Evolutionary conservation across 164 flowering plant species (phyloP).

Genomic region (Magnolia sinica): DNA sequence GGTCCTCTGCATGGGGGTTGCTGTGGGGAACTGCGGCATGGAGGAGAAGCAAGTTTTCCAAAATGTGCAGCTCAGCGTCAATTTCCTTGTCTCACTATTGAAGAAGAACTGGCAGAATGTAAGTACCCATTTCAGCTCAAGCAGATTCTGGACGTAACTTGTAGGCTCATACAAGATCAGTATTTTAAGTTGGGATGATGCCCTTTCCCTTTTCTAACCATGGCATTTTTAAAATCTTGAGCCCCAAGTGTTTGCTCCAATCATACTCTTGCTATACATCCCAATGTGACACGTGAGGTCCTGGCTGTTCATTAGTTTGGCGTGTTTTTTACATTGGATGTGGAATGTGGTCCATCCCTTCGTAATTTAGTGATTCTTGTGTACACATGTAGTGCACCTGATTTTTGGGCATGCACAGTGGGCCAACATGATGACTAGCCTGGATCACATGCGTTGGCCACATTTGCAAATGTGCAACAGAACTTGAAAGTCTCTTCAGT

Average conservation of each 20-base stretch:
- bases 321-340: not conserved
- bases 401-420: too few relatives aligned
- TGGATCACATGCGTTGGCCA: too few relatives aligned
- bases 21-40: slow-evolving; percentile 22
- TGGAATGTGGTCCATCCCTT: too few relatives aligned
- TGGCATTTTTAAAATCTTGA: not conserved
- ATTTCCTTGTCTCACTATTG: slow-evolving; percentile 20
- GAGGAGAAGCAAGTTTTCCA: slow-evolving; percentile 23
- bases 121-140: not conserved
- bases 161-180: not conserved
- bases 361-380: too few relatives aligned
- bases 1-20: slow-evolving; percentile 24
- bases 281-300: not conserved
- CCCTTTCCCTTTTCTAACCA: not conserved
- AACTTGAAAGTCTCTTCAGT: too few relatives aligned
- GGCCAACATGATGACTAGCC: too few relatives aligned
- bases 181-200: not conserved
- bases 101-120: slow-evolving; percentile 27
- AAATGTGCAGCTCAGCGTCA: slow-evolving; percentile 22
- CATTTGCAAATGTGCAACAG: too few relatives aligned
- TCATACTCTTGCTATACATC: not conserved
- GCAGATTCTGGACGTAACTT: not conserved
- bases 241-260: not conserved
- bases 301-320: not conserved
- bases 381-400: too few relatives aligned